Conservation (phyloP, 306 rosid genomes). For the Gastrolobium villosum region DNA sequence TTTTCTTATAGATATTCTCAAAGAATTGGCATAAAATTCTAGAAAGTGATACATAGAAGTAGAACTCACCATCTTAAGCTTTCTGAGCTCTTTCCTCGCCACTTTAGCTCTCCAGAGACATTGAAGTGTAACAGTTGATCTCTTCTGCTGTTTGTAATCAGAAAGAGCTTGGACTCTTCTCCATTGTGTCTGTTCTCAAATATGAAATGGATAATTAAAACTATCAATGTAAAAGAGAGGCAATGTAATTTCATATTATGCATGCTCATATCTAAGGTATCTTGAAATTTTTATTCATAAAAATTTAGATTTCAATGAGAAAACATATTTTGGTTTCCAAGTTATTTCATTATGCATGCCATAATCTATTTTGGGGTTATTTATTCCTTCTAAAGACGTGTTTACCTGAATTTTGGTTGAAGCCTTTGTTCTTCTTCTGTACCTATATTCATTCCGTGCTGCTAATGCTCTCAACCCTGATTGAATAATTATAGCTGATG, state of each 20-base stretch:
- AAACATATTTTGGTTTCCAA: slow-evolving; percentile 31
- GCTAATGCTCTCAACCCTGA: slow-evolving; percentile 85
- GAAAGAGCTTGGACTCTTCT: slow-evolving; percentile 68
- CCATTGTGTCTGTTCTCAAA: slow-evolving; percentile 77
- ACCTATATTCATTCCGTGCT: slow-evolving; percentile 75
- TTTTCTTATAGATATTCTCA: background rate
- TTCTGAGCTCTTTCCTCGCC: slow-evolving; percentile 85
- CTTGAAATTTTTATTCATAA: background rate
- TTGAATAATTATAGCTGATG: slow-evolving; percentile 73
- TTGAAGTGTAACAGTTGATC: slow-evolving; percentile 72
- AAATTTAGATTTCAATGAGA: slow-evolving; percentile 7
- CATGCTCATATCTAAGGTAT: slow-evolving; percentile 26
- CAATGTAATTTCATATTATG: slow-evolving; percentile 2
- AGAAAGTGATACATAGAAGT: slow-evolving; percentile 10
- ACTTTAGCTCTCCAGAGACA: slow-evolving; percentile 87
- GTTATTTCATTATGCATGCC: slow-evolving; percentile 5
- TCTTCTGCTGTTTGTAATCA: slow-evolving; percentile 71
- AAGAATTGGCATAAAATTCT: background rate
- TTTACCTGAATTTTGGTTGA: slow-evolving; percentile 77
- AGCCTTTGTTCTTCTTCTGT: slow-evolving; percentile 82
- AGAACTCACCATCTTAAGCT: slow-evolving; percentile 69
- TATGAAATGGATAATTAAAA: slow-evolving; percentile 26
- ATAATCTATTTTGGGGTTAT: slow-evolving; percentile 41
- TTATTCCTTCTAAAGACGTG: slow-evolving; percentile 28
- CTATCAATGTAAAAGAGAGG: slow-evolving; percentile 1